Evolutionary conservation across 75 land plant species (phyloP).

Genomic region (Chamaecyparis obtusa): DNA sequence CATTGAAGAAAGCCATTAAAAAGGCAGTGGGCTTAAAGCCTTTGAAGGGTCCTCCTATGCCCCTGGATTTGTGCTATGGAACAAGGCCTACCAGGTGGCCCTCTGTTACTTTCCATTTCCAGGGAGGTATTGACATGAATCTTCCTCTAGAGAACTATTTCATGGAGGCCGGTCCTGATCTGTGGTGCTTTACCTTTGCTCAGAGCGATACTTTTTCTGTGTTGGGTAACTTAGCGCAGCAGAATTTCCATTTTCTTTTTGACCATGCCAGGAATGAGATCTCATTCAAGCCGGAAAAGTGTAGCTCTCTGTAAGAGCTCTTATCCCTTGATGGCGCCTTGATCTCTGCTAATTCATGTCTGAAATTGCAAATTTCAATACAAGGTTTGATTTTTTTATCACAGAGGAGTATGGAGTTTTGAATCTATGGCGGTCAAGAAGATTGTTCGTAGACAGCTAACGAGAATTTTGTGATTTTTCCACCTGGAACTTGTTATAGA

Average conservation of each 20-base stretch:
- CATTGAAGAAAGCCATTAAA: slow-evolving; percentile 22
- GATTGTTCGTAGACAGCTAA: too few species aligned
- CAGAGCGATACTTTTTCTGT: slow-evolving; percentile 27
- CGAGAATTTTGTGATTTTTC: too few species aligned
- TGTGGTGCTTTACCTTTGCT: slow-evolving; percentile 44
- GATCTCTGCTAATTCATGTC: too few species aligned
- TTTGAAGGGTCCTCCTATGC: slow-evolving; percentile 17
- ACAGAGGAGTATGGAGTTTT: too few species aligned
- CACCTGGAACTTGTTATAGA: too few species aligned
- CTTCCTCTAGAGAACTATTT: slow-evolving; percentile 48
- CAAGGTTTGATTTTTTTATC: too few species aligned
- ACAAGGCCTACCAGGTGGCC: slow-evolving; percentile 22
- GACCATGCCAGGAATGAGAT: slow-evolving; percentile 32
- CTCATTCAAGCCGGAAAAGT: slow-evolving; percentile 9
- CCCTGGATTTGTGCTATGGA: slow-evolving; percentile 58
- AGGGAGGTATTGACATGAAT: slow-evolving; percentile 34
- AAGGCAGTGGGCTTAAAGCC: slow-evolving; percentile 18
- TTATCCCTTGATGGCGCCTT: too few species aligned
- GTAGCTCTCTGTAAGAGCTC: neutral
- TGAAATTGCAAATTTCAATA: too few species aligned
- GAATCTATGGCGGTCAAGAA: too few species aligned
- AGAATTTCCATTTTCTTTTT: slow-evolving; percentile 51
- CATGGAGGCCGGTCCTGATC: slow-evolving; percentile 18
- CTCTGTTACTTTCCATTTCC: slow-evolving; percentile 31
- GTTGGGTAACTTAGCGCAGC: slow-evolving; percentile 70